A percentile compares a stretch with the other conserved stretches of the same genome.
Conservation (phyloP, 164 flowering plant genomes). For the Tinospora cordifolia region DNA sequence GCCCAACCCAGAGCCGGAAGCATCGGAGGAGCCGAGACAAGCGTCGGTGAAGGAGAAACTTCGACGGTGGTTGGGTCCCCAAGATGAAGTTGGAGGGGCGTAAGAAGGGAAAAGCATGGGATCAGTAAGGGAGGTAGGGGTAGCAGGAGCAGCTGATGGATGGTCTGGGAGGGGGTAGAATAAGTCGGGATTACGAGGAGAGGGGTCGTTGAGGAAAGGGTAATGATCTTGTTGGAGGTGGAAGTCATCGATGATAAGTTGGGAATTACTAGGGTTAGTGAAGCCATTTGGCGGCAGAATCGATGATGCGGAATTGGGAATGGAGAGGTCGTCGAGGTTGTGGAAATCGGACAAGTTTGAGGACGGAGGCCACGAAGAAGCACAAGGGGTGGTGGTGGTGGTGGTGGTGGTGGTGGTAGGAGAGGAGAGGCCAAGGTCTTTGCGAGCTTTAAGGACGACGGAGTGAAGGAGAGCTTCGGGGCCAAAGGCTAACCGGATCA, state of each 20-base stretch:
- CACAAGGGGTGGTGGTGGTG: constrained; percentile 32
- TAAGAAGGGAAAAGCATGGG: constrained; percentile 28
- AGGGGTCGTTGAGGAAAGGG: constrained; percentile 40
- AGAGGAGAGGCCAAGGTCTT: constrained; percentile 46
- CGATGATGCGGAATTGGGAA: constrained; percentile 17
- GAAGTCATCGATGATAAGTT: constrained; percentile 39
- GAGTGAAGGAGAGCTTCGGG: constrained; percentile 72
- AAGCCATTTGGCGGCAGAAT: constrained; percentile 29
- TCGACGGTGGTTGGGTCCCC: constrained; percentile 39
- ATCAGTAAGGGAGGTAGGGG: constrained; percentile 30
- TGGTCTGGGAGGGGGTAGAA: constrained; percentile 33
- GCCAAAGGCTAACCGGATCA: constrained; percentile 83
- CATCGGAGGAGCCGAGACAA: constrained; percentile 18
- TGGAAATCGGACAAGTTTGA: constrained; percentile 30
- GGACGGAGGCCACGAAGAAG: constrained; percentile 33
- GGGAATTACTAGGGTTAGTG: constrained; percentile 27
- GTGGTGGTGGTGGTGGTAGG: constrained; percentile 38
- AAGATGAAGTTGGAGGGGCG: constrained; percentile 10
- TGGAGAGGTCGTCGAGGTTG: constrained; percentile 29
- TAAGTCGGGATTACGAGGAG: constrained; percentile 22
- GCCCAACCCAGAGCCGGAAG: constrained; percentile 30
- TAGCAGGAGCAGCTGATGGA: constrained; percentile 31
- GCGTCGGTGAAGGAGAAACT: constrained; percentile 58
- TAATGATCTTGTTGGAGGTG: too few relatives aligned
- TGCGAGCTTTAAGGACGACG: constrained; percentile 50